Base-by-base conservation (phyloP, 2,329 filamentous ascomycete species). In the Xylaria hypoxylon region DNA sequence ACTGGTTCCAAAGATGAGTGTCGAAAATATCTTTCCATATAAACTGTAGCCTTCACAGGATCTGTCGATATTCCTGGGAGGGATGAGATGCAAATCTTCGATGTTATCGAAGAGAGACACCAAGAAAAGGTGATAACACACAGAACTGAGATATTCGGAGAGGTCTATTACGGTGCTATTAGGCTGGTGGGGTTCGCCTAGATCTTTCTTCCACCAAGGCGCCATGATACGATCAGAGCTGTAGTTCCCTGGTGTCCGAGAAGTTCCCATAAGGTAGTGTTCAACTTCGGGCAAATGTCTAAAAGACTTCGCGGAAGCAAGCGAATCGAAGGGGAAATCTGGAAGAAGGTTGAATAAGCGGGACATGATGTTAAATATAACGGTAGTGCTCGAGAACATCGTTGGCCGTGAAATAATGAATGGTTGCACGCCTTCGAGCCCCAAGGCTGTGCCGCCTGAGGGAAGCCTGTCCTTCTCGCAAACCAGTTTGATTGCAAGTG, bases 231-330 rank as follows among this genome's bases (percentile, higher is more conserved):
- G n/a, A n/a, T n/a, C n/a, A n/a, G n/a, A n/a, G n/a, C n/a, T n/a
- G n/a, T n/a, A n/a, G n/a, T n/a, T n/a, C n/a, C n/a, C n/a, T n/a
- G n/a, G n/a, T n/a, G n/a, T n/a, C n/a, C n/a, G n/a, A n/a, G n/a
- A n/a, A n/a, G n/a, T n/a, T n/a, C n/a, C n/a, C n/a, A n/a, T n/a
- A n/a, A n/a, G n/a, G n/a, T 42, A 50, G 15, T n/a, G 4, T 22
- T 62, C 52, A 3, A 62, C 60, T 26, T 50, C 42, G 19, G 35
- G 17, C 5, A 62, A 57, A 11, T 48, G 31, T 11, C 31, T 26
- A 31, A 62, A 62, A 50, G 44, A 57, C 3, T 50, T 50, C 8
- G 17, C 52, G 13, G 60, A 56, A 11, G 52, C 42, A 3, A 57
- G 24, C 4, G 26, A 50, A 33, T 48, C 8, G 8, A 55, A 62